Evolutionary conservation across 2,329 filamentous ascomycete species (phyloP).

Genomic region (Calonectria hawksworthii): DNA sequence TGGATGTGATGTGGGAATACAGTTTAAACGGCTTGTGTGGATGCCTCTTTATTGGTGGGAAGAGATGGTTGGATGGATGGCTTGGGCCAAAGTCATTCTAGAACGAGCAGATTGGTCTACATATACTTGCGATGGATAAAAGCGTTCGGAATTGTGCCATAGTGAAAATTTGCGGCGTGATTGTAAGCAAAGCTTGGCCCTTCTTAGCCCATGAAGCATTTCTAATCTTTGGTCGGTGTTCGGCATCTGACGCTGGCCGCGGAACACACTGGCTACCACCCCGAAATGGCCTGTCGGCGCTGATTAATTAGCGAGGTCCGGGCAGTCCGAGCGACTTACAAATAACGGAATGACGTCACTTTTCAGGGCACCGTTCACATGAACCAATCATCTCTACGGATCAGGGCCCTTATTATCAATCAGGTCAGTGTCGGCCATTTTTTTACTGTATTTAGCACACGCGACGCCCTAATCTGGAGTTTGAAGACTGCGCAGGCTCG

Average conservation of each 20-base stretch:
- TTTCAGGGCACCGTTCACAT: not conserved
- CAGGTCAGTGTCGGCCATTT: not conserved
- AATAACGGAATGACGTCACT: not conserved
- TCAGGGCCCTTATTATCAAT: not conserved
- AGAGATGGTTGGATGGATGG: not conserved
- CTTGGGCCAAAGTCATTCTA: not conserved
- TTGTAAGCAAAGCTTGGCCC: not conserved
- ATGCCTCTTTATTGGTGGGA: not conserved
- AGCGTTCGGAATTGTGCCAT: not conserved
- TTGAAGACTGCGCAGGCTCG: not conserved
- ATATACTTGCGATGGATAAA: not conserved
- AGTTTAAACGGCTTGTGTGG: not conserved
- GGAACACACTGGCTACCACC: not conserved
- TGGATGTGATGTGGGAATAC: not conserved
- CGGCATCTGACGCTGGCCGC: not conserved
- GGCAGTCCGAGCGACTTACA: not conserved
- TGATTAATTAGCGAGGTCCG: not conserved
- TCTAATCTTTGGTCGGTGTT: not conserved
- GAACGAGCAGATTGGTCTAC: not conserved
- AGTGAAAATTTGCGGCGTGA: not conserved
- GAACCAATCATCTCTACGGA: not conserved
- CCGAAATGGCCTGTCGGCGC: not conserved
- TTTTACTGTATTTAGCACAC: not conserved
- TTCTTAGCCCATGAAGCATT: not conserved
- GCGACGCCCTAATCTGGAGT: not conserved